These are phyloP conservation scores for Penicillium macrosclerotiorum DNA, from an alignment of 495 filamentous ascomycete genomes.

Conservation along the genomic window DNA sequence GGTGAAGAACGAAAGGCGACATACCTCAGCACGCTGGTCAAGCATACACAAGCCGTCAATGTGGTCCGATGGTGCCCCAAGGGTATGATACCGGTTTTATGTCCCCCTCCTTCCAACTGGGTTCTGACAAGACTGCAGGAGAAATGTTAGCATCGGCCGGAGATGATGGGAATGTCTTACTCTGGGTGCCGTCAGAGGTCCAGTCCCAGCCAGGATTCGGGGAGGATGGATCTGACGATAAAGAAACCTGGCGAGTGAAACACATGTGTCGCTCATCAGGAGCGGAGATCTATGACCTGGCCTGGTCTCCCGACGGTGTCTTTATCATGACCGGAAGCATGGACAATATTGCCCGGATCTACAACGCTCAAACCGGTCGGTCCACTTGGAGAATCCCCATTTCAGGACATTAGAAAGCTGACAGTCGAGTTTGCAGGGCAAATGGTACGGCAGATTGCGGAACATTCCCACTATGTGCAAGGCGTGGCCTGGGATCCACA, in stretches of 20 bases:
- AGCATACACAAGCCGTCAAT: conserved; percentile 97
- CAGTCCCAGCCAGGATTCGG: conserved; percentile 65
- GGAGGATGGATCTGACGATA: conserved; percentile 84
- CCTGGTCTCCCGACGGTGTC: conserved; percentile 94
- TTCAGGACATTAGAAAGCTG: too few relatives aligned
- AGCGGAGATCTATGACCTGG: conserved; percentile 94
- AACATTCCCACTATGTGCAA: conserved; percentile 99
- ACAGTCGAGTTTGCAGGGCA: conserved; percentile 55
- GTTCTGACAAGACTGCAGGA: conserved; percentile 48
- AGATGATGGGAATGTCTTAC: conserved; percentile 93
- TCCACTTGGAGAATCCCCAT: conserved; percentile 6
- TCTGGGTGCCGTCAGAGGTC: conserved; percentile 89
- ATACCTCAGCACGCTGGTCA: conserved; percentile 85
- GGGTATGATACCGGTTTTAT: too few relatives aligned
- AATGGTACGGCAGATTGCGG: conserved; percentile 93
- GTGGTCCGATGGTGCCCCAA: conserved; percentile 93
- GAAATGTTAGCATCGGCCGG: conserved; percentile 93
- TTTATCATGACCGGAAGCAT: conserved; percentile 99
- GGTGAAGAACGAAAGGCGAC: conserved; percentile 86
- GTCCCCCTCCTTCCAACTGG: background rate
- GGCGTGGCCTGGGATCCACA: conserved; percentile 98
- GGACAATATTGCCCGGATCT: conserved; percentile 97
- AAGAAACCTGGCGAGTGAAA: conserved; percentile 94
- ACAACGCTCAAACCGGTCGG: conserved; percentile 89
- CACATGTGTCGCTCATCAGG: conserved; percentile 94